Evolutionary conservation across 805 yeast genomes (phyloP).

Genomic region (Zygoascus biomembranicola): DNA sequence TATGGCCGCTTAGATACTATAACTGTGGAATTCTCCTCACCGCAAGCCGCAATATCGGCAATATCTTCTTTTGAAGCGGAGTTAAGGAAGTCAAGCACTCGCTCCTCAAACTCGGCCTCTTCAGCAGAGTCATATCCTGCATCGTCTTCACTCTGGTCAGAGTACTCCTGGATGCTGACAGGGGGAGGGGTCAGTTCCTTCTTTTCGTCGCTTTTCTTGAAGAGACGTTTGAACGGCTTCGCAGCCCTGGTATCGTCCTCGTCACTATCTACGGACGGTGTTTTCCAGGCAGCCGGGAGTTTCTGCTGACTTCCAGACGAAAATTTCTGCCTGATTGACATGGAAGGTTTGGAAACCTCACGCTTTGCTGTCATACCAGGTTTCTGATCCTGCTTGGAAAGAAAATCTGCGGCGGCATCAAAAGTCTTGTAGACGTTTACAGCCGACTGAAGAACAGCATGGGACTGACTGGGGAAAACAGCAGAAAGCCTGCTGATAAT

Average conservation of each 20-base stretch:
- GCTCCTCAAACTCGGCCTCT: constrained; percentile 45
- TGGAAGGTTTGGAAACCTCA: constrained; percentile 22
- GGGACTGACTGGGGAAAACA: constrained; percentile 3
- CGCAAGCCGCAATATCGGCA: constrained; percentile 68
- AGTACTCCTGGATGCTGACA: not conserved
- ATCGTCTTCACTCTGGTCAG: constrained; percentile 34
- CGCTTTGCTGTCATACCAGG: constrained; percentile 21
- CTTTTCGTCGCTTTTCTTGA: not conserved
- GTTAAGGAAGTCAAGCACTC: constrained; percentile 70
- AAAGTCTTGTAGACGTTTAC: constrained; percentile 20
- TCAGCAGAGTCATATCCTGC: constrained; percentile 40
- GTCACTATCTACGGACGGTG: constrained; percentile 6
- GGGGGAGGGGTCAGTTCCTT: not conserved
- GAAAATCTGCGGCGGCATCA: constrained; percentile 31
- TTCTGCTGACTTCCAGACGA: constrained; percentile 3
- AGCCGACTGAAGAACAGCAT: constrained; percentile 10
- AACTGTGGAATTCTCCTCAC: constrained; percentile 54
- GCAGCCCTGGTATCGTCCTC: constrained; percentile 1
- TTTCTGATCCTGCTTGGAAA: constrained; percentile 11
- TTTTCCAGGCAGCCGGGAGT: constrained; percentile 6
- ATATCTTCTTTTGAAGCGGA: constrained; percentile 67
- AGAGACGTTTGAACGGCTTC: not conserved
- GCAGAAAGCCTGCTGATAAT: constrained; percentile 2
- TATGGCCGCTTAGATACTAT: constrained; percentile 70
- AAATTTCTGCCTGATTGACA: constrained; percentile 32